Conservation (phyloP, 208 protist species). For the Vickermania ingenoplastis region DNA sequence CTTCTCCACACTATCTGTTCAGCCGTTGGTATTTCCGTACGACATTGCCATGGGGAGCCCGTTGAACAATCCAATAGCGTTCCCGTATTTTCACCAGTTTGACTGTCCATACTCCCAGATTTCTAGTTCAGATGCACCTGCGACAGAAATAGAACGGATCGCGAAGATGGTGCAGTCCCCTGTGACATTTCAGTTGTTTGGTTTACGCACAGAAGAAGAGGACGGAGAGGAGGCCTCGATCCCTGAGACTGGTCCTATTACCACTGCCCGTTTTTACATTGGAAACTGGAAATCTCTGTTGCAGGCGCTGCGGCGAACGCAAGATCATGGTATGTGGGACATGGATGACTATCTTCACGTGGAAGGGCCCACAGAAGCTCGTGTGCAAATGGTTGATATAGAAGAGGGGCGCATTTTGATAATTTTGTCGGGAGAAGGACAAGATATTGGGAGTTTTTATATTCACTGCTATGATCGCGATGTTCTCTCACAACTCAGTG, state of each 20-base stretch:
- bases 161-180: neutral
- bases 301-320: no score
- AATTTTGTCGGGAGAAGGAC: neutral
- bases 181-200: neutral
- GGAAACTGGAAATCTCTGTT: no score
- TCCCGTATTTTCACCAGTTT: slow-evolving; percentile 48
- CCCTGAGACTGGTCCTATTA: no score
- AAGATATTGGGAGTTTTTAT: neutral
- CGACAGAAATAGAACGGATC: neutral
- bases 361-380: no score
- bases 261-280: no score
- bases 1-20: slow-evolving; percentile 40
- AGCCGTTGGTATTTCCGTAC: slow-evolving; percentile 73
- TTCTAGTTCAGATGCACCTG: slow-evolving; percentile 3
- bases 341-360: no score
- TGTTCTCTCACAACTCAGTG: no score
- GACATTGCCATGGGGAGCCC: slow-evolving; percentile 30
- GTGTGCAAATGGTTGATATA: neutral
- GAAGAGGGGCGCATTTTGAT: neutral
- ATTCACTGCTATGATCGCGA: neutral
- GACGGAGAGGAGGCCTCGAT: no score
- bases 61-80: slow-evolving; percentile 33
- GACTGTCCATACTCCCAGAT: slow-evolving; percentile 20
- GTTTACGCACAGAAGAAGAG: neutral
- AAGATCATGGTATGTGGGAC: no score